Conservation (phyloP, 805 yeast genomes). For the Saturnispora hagleri region DNA sequence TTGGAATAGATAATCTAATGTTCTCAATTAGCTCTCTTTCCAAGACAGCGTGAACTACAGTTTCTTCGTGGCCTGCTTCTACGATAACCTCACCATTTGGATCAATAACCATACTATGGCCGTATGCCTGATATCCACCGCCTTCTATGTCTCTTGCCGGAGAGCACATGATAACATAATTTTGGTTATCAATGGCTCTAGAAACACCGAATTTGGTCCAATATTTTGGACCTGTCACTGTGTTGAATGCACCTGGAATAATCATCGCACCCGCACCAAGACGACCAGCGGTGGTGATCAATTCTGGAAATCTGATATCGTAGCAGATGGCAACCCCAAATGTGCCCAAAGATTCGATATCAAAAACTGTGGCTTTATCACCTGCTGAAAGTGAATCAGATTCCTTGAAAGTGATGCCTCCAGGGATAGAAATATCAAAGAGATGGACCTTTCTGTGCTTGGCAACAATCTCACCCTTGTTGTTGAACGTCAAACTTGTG, state of each 20-base stretch:
- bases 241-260: slow-evolving; percentile 79
- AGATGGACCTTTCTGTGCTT: slow-evolving; percentile 87
- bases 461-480: slow-evolving; percentile 67
- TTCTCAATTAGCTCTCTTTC: slow-evolving; percentile 49
- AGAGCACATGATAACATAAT: slow-evolving; percentile 69
- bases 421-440: slow-evolving; percentile 89
- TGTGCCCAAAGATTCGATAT: slow-evolving; percentile 48
- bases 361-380: slow-evolving; percentile 67
- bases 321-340: slow-evolving; percentile 85
- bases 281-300: slow-evolving; percentile 63
- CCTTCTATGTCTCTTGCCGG: slow-evolving; percentile 67
- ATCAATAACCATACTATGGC: slow-evolving; percentile 56
- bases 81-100: slow-evolving; percentile 52
- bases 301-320: slow-evolving; percentile 73
- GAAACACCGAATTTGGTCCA: slow-evolving; percentile 72
- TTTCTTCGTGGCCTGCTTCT: slow-evolving; percentile 76
- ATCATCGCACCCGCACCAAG: slow-evolving; percentile 64
- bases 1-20: slow-evolving; percentile 61
- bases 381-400: slow-evolving; percentile 71
- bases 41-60: slow-evolving; percentile 63
- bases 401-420: slow-evolving; percentile 83
- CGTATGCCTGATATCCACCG: slow-evolving; percentile 54
- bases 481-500: slow-evolving; percentile 65
- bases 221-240: slow-evolving; percentile 76
- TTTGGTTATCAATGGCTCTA: slow-evolving; percentile 67